Conservation (phyloP, 2,329 filamentous ascomycete species). For the Claviceps sp. region DNA sequence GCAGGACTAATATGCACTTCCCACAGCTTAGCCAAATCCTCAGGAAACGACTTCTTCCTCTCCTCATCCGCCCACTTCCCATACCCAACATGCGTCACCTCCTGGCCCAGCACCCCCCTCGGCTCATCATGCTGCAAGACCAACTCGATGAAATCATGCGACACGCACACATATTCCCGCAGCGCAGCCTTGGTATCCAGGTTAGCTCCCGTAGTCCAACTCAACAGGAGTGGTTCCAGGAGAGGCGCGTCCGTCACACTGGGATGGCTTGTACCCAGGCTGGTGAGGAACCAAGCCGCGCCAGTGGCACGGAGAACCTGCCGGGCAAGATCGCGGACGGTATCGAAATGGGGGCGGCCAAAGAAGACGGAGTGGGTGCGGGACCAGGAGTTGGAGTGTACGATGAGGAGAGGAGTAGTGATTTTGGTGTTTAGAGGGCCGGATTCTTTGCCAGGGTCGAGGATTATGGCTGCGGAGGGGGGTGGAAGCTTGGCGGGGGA, state of each 20-base stretch:
- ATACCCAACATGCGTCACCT: conserved; percentile 29
- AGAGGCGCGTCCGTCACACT: conserved; percentile 54
- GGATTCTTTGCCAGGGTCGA: conserved; percentile 53
- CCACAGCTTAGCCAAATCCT: conserved; percentile 25
- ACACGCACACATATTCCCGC: conserved; percentile 44
- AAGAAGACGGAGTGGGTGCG: conserved; percentile 42
- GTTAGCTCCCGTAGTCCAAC: conserved; percentile 46
- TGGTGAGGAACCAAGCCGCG: conserved; percentile 40
- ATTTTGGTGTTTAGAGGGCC: conserved; percentile 48
- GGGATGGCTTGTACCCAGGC: conserved; percentile 43
- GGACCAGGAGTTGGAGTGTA: conserved; percentile 55
- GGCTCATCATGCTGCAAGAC: conserved; percentile 23
- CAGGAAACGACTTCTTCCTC: conserved; percentile 18
- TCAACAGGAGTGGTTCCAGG: conserved; percentile 46
- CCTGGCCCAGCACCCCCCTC: conserved; percentile 34
- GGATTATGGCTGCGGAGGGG: conserved; percentile 43
- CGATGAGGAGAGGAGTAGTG: conserved; percentile 42
- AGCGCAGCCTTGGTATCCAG: conserved; percentile 44
- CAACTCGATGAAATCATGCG: conserved; percentile 43
- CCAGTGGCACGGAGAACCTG: conserved; percentile 29
- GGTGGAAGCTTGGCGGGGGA: conserved; percentile 21
- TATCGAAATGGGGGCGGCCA: conserved; percentile 50
- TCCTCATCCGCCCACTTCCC: conserved; percentile 26
- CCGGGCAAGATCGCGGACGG: conserved; percentile 42
- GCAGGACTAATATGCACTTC: conserved; percentile 27